These are phyloP conservation scores for Saprolegnia parasitica DNA, from an alignment of 352 stramenopile species.

Conservation along the genomic window DNA sequence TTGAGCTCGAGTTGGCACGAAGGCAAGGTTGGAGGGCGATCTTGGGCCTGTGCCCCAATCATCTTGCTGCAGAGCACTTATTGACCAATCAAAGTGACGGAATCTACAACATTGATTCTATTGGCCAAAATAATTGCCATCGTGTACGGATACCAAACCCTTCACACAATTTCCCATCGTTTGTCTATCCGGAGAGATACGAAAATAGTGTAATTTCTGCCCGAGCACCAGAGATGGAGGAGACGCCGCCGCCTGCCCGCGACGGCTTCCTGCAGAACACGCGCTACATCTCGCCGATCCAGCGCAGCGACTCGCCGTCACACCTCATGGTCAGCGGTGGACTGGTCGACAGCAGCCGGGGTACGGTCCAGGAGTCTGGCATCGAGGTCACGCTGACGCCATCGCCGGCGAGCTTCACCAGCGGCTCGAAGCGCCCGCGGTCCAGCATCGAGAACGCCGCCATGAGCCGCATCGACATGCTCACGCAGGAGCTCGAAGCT, in stretches of 20 bases:
- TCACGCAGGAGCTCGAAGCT: constrained; percentile 5
- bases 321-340: neutral
- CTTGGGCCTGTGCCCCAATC: no score
- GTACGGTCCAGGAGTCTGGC: constrained; percentile 3
- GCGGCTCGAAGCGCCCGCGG: neutral
- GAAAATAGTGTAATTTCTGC: neutral
- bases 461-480: constrained; percentile 2
- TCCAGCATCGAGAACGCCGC: constrained; percentile 5
- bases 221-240: neutral
- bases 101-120: no score
- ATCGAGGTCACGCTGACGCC: constrained; percentile 1
- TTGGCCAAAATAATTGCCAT: no score
- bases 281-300: constrained; percentile 10
- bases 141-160: no score
- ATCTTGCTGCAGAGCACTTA: no score
- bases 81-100: no score
- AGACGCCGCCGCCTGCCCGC: neutral
- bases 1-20: no score
- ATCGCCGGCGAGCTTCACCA: neutral
- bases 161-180: no score
- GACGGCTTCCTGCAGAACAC: constrained; percentile 18
- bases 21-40: no score
- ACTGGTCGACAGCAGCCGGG: neutral
- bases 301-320: neutral
- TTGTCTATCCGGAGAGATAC: no score